Conservation (phyloP, 805 yeast species). For the Starmerella roubikii region DNA sequence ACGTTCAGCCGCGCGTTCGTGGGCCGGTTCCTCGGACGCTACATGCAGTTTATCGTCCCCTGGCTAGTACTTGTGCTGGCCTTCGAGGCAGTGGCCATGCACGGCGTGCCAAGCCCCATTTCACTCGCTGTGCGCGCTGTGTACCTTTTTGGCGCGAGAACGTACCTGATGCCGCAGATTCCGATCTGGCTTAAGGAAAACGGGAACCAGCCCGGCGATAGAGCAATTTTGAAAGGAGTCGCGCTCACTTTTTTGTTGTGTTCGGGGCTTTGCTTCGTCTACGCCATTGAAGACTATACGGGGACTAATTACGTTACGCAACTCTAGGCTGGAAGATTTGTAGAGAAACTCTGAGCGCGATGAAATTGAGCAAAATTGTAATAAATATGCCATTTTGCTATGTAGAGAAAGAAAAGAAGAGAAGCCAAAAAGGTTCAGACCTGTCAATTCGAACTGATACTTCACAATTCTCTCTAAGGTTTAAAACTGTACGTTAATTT, state of each 20-base stretch:
- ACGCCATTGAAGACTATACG: constrained; percentile 5
- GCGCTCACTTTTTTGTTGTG: constrained; percentile 4
- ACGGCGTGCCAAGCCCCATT: background rate
- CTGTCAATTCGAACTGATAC: no score
- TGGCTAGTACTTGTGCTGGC: background rate
- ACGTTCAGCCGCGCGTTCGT: constrained; percentile 6
- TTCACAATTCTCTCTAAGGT: no score
- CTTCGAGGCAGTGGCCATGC: constrained; percentile 1
- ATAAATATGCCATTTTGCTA: no score
- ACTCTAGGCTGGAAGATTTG: no score
- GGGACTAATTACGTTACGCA: background rate
- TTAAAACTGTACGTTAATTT: no score
- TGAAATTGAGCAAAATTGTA: no score
- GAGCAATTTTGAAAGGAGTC: constrained; percentile 3
- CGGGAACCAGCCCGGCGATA: constrained; percentile 4
- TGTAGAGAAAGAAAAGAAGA: no score
- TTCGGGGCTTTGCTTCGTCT: constrained; percentile 1
- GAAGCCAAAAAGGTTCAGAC: no score
- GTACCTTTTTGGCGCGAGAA: background rate
- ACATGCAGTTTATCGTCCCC: background rate
- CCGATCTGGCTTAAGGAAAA: background rate
- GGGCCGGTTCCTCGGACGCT: background rate
- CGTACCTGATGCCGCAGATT: background rate
- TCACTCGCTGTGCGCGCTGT: constrained; percentile 1
- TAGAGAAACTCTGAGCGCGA: no score